Evolutionary conservation across 2,329 filamentous ascomycete species (phyloP).

Genomic region (Cladorrhinum sp.): DNA sequence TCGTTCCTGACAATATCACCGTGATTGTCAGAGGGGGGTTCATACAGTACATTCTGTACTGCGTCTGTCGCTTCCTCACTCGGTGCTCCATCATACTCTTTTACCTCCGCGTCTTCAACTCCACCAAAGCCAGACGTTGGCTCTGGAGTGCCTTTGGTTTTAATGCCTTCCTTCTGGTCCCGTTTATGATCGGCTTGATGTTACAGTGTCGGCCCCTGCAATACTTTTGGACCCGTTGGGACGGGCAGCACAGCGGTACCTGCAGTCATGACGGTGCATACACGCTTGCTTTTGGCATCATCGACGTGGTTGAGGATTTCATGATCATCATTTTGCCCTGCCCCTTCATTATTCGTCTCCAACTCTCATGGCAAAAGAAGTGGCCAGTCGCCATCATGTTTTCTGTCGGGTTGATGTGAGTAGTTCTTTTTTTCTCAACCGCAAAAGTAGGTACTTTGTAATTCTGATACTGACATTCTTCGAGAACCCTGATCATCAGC

Average conservation of each 20-base stretch:
- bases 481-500: neutral
- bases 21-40: neutral
- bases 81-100: neutral
- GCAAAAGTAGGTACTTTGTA: too few species aligned
- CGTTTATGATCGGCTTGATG: neutral
- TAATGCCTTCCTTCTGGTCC: neutral
- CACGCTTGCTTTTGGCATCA: neutral
- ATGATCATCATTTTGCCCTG: neutral
- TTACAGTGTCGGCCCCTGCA: neutral
- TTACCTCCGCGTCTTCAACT: neutral
- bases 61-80: neutral
- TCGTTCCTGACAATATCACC: neutral
- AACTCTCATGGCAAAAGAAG: neutral
- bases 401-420: neutral
- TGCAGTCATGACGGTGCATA: neutral
- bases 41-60: neutral
- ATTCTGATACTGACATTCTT: too few species aligned
- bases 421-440: too few species aligned
- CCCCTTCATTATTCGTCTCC: neutral
- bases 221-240: neutral
- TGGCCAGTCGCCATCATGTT: neutral
- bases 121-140: neutral
- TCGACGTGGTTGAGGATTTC: neutral
- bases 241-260: neutral
- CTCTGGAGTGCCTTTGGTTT: neutral